phyloP scores from a whole-genome alignment of 129 eudicot genomes.

The Tagetes erecta region DNA sequence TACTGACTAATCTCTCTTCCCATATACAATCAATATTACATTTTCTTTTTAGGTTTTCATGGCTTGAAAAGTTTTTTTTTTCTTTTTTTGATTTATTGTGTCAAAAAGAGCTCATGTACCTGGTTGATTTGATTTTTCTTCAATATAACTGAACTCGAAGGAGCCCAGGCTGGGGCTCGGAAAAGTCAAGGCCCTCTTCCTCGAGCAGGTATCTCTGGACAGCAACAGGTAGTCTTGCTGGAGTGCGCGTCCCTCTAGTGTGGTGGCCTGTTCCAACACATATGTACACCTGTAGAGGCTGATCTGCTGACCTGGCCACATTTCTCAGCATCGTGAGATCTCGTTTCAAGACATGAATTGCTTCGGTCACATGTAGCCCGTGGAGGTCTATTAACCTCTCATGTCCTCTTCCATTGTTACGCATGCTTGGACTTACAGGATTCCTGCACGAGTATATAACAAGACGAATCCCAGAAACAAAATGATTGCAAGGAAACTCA shows the following conservation, averaged over 20 bases:
- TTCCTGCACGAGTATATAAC: constrained; percentile 52
- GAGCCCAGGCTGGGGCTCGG: constrained; percentile 90
- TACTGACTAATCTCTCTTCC: constrained; percentile 36
- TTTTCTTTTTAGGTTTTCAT: constrained; percentile 14
- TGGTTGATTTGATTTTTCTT: constrained; percentile 28
- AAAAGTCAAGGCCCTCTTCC: constrained; percentile 85
- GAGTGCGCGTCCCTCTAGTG: constrained; percentile 77
- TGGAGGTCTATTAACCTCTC: constrained; percentile 86
- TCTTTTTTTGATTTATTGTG: constrained; percentile 24
- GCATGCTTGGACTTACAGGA: constrained; percentile 51
- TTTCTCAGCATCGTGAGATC: constrained; percentile 64
- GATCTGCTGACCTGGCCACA: constrained; percentile 86
- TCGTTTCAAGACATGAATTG: constrained; percentile 70
- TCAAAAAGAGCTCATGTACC: constrained; percentile 36
- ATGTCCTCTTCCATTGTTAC: constrained; percentile 55
- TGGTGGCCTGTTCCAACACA: constrained; percentile 95
- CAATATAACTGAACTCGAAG: constrained; percentile 50
- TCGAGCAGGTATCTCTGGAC: constrained; percentile 83
- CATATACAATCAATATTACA: constrained; percentile 46
- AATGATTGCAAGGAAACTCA: constrained; percentile 19
- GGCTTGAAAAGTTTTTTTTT: constrained; percentile 5
- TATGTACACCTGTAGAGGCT: constrained; percentile 65
- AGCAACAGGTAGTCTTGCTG: constrained; percentile 78
- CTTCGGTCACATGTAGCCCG: constrained; percentile 84
- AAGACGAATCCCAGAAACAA: constrained; percentile 21